Evolutionary conservation across 768 basidiomycete species (phyloP).

Genomic region (Amanita pseudoporphyria): DNA sequence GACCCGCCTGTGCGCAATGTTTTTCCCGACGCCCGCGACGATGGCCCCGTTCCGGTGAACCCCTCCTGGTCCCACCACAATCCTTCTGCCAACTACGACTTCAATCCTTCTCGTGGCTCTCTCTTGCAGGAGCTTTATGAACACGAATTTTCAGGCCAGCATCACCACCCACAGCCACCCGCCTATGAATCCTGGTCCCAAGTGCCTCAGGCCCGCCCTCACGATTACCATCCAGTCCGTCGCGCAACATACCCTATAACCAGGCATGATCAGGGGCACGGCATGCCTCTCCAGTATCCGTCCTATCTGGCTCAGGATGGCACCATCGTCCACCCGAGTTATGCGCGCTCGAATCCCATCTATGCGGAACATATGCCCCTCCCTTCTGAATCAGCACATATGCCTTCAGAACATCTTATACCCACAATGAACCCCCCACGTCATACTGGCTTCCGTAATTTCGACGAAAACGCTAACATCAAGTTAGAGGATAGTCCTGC

Average conservation of each 20-base stretch:
- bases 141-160: constrained; percentile 37
- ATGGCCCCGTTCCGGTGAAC: constrained; percentile 20
- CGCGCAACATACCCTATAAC: constrained; percentile 73
- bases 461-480: constrained; percentile 38
- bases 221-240: constrained; percentile 43
- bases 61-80: constrained; percentile 2
- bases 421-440: constrained; percentile 28
- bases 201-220: constrained; percentile 19
- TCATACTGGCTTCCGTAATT: constrained; percentile 38
- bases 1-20: constrained; percentile 43
- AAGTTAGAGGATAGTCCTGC: constrained; percentile 54
- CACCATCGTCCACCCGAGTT: constrained; percentile 26
- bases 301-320: constrained; percentile 37
- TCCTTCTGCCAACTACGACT: constrained; percentile 20
- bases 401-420: constrained; percentile 26
- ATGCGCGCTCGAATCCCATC: constrained; percentile 25
- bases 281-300: constrained; percentile 26
- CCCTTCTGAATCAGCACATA: constrained; percentile 19
- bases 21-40: constrained; percentile 37
- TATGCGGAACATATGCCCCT: constrained; percentile 24
- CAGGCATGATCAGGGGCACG: constrained; percentile 56
- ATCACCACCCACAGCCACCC: constrained; percentile 18
- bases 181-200: constrained; percentile 13
- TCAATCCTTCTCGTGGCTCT: constrained; percentile 36
- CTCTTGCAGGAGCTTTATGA: constrained; percentile 71